Evolutionary conservation across 2,329 filamentous ascomycete genomes (phyloP).

Genomic region (Chaetomiaceae sp.): DNA sequence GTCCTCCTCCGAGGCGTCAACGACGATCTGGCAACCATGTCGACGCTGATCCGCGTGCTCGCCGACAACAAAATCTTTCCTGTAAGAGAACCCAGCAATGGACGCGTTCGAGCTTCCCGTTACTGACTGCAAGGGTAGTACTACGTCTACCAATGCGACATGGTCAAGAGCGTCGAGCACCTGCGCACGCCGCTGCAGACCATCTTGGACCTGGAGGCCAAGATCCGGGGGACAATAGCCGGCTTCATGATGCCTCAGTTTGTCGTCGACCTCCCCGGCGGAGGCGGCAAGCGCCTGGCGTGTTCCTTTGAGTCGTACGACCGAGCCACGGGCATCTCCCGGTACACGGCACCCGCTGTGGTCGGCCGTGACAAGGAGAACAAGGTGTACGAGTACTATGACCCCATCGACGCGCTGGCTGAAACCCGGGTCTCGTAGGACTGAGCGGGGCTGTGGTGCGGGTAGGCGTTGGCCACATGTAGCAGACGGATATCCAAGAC

Average conservation of each 20-base stretch:
- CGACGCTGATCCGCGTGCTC: constrained; percentile 45
- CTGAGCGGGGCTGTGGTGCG: neutral
- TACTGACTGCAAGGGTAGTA: constrained; percentile 38
- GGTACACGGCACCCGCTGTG: constrained; percentile 50
- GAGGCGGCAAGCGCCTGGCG: constrained; percentile 57
- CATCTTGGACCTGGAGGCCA: constrained; percentile 51
- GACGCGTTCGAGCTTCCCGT: neutral
- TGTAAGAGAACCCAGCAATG: constrained; percentile 31
- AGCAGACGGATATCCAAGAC: too few relatives aligned
- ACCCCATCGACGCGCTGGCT: constrained; percentile 36
- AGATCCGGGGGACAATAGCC: constrained; percentile 54
- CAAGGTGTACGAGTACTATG: constrained; percentile 51
- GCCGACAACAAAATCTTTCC: constrained; percentile 52
- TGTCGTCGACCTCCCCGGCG: constrained; percentile 57
- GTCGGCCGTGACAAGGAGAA: constrained; percentile 39
- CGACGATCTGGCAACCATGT: constrained; percentile 48
- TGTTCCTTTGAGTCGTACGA: constrained; percentile 49
- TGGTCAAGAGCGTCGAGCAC: constrained; percentile 56
- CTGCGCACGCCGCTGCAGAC: constrained; percentile 54
- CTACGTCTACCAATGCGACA: constrained; percentile 61
- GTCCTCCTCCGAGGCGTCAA: constrained; percentile 56
- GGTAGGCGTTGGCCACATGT: too few relatives aligned
- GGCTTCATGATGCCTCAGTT: constrained; percentile 59
- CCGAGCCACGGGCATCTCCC: constrained; percentile 45
- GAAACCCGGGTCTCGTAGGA: neutral